Evolutionary conservation across 1,139 yeast species (phyloP), one percentile per base, ranked within the genome.

Genomic region (Sugiyamaella novakii): DNA sequence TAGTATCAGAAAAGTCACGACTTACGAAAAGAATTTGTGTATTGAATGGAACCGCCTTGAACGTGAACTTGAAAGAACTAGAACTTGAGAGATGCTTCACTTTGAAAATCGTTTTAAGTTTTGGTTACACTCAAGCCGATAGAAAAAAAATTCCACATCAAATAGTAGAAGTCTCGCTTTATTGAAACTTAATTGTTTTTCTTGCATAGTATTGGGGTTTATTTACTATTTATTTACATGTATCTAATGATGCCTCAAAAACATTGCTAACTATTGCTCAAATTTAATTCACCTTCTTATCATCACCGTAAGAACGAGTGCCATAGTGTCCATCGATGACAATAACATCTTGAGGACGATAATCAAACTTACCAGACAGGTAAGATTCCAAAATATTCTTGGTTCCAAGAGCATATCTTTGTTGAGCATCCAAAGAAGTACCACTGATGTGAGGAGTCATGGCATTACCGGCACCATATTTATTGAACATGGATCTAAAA

Each of bases 401-500:
- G 40, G 83, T 83, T 51, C 94, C 94, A 22, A 68, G 69, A 25
- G 92, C 80, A 60, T 85, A 85, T 61, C 94, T 76, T 35, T 73
- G 73, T 70, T 85, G 92, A 38, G 94, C 92, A 67, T 85, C 92
- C 59, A 85, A 71, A 40, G 87, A 80, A 31, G 92, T 81, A 54
- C 94, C 94, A 49, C 87, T 80, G 53, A 82, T 78, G 64, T 85
- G 94, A 19, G 91, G 89, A 46, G 88, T 83, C 92, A 85, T 83
- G 52, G 91, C 91, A 63, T 85, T 85, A 59, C 91, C 91, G 37
- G 79, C 84, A 50, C 85, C 86, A 57, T 72, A 77, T 56, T 76
- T 71, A 74, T 82, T 82, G 50, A 71, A 65, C 83, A 84, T 79
- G 19, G 72, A 54, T 73, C 88, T 75, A 91, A 91, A 85, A 55